phyloP scores from a whole-genome alignment of 805 yeast species.

The Naumovozyma castellii region DNA sequence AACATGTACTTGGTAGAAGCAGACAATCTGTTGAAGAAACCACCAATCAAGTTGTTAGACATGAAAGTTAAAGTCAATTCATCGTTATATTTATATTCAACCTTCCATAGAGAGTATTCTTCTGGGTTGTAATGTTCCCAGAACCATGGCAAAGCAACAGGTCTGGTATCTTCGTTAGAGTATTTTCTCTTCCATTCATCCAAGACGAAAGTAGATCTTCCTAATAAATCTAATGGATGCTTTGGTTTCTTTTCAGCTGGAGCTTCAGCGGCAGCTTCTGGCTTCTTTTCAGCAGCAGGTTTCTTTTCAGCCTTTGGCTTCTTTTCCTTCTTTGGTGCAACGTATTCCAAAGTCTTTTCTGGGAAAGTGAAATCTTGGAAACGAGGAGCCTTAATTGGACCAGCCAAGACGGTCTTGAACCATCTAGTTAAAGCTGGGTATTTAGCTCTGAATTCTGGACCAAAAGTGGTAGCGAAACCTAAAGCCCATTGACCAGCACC shows the following conservation, averaged over 20 bases:
- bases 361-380: slow-evolving; percentile 46
- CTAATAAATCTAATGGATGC: slow-evolving; percentile 85
- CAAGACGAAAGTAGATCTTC: slow-evolving; percentile 56
- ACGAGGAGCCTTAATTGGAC: slow-evolving; percentile 40
- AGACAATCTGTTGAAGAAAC: slow-evolving; percentile 90
- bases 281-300: slow-evolving; percentile 26
- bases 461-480: slow-evolving; percentile 44
- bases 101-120: slow-evolving; percentile 93
- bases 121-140: slow-evolving; percentile 88
- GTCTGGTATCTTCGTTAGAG: slow-evolving; percentile 96
- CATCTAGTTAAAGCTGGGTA: slow-evolving; percentile 65
- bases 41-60: slow-evolving; percentile 97
- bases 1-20: slow-evolving; percentile 91
- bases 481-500: slow-evolving; percentile 13
- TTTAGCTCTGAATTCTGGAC: slow-evolving; percentile 50
- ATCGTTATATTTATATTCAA: slow-evolving; percentile 94
- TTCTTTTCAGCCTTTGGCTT: slow-evolving; percentile 31
- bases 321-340: slow-evolving; percentile 68
- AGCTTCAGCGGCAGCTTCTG: slow-evolving; percentile 35
- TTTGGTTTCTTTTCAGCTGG: slow-evolving; percentile 56
- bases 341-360: slow-evolving; percentile 47
- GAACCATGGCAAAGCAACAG: slow-evolving; percentile 92
- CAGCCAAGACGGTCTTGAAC: slow-evolving; percentile 48
- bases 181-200: slow-evolving; percentile 96
- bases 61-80: slow-evolving; percentile 94